These are phyloP conservation scores for Zopfochytrium polystomum DNA, from an alignment of 371 early-diverging fungal genomes.

Conservation along the genomic window DNA sequence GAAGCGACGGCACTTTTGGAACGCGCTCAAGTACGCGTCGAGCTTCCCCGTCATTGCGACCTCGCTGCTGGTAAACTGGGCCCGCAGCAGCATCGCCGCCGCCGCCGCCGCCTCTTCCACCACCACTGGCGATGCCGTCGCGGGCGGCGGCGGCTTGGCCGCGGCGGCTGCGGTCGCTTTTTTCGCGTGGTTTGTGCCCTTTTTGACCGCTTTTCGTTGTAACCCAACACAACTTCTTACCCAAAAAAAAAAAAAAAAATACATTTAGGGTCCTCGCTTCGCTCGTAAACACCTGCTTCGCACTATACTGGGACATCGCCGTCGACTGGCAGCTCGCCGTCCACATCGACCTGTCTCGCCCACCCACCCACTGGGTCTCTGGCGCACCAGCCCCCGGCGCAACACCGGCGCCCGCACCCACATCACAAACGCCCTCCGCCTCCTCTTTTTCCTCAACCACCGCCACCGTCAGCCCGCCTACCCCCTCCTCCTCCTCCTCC, in stretches of 20 bases:
- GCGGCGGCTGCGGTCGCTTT: conserved; percentile 4
- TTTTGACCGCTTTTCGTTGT: neutral
- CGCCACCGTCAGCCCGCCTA: neutral
- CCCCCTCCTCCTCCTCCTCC: no score
- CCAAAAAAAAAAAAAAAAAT: no score
- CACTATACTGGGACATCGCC: conserved; percentile 91
- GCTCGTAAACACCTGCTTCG: conserved; percentile 82
- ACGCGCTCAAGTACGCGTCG: conserved; percentile 81
- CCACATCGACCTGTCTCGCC: no score
- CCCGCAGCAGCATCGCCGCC: conserved; percentile 2
- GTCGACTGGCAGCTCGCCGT: conserved; percentile 92
- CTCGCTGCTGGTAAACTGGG: conserved; percentile 40
- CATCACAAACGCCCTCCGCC: neutral
- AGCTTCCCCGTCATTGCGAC: conserved; percentile 77
- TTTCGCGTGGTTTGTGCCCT: conserved; percentile 1
- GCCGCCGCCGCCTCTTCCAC: neutral
- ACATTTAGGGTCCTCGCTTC: conserved; percentile 79
- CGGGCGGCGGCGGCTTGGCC: neutral
- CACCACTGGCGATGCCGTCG: neutral
- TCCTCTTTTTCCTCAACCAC: conserved; percentile 6
- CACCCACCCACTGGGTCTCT: no score
- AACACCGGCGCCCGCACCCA: neutral
- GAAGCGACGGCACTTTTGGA: conserved; percentile 69
- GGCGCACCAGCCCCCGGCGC: no score
- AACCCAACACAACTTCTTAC: neutral